These are phyloP conservation scores for Entomortierella beljakovae DNA, from an alignment of 192 early-diverging fungal genomes.

Conservation along the genomic window DNA sequence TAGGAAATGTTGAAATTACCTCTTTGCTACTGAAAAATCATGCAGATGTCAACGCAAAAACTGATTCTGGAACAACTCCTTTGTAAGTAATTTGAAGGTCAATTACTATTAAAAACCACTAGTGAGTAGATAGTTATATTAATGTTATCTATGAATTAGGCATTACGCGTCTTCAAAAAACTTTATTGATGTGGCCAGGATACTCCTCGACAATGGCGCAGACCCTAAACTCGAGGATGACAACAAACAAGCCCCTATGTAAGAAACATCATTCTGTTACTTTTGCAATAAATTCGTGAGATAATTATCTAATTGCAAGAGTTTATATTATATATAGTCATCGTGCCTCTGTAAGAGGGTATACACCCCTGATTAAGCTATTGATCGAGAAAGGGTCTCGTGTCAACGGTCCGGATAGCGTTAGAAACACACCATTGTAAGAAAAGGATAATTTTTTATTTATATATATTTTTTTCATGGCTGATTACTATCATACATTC, in stretches of 20 bases:
- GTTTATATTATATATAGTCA: conserved; percentile 47
- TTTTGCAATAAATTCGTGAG: no score
- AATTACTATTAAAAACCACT: no score
- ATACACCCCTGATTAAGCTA: conserved; percentile 57
- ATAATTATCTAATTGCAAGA: neutral
- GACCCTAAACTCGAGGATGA: conserved; percentile 58
- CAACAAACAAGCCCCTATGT: conserved; percentile 65
- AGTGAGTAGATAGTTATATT: no score
- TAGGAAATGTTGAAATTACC: conserved; percentile 55
- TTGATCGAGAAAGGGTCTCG: conserved; percentile 59
- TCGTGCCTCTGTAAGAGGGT: conserved; percentile 63
- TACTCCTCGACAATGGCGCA: conserved; percentile 60
- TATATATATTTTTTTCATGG: conserved; percentile 11
- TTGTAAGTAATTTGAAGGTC: conserved; percentile 51
- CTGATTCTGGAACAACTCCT: conserved; percentile 63
- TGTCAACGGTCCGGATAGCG: conserved; percentile 59
- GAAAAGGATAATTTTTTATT: neutral
- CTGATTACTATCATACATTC: no score
- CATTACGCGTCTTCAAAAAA: conserved; percentile 74
- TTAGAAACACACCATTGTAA: conserved; percentile 65
- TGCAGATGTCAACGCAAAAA: conserved; percentile 57
- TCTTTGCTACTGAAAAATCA: conserved; percentile 51
- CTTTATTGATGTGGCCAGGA: conserved; percentile 57
- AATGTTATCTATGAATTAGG: no score
- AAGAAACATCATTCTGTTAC: no score